Conservation (phyloP, 139 green algal genomes). For the Picochlorum sp. region DNA sequence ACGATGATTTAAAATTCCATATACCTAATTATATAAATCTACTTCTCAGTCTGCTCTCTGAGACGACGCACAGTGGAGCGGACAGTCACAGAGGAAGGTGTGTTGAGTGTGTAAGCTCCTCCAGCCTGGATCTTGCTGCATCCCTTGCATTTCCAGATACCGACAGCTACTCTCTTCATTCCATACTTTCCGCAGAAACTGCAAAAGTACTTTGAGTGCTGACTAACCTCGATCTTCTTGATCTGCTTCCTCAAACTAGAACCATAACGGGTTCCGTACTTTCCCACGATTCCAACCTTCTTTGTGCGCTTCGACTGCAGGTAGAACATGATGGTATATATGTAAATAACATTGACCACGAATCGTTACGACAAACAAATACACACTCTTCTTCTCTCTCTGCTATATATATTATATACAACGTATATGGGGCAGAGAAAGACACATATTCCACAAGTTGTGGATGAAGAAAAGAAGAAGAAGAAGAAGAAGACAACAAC, state of each 20-base stretch:
- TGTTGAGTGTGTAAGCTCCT: constrained; percentile 92
- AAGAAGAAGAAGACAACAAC: too few species aligned
- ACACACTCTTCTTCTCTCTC: neutral
- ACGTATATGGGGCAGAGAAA: neutral
- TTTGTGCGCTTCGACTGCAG: constrained; percentile 94
- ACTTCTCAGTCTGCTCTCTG: constrained; percentile 81
- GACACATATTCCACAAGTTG: too few species aligned
- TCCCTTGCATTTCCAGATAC: constrained; percentile 96
- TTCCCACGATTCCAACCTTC: constrained; percentile 99
- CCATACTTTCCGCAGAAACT: constrained; percentile 96
- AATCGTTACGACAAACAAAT: neutral
- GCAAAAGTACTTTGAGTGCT: constrained; percentile 99
- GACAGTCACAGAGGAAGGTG: constrained; percentile 86
- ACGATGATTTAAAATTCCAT: too few species aligned
- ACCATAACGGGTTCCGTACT: constrained; percentile 99
- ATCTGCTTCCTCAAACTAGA: constrained; percentile 93
- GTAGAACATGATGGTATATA: neutral
- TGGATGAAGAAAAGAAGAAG: too few species aligned
- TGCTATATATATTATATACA: neutral
- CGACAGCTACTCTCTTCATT: constrained; percentile 85
- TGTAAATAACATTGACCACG: neutral
- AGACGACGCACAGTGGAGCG: constrained; percentile 95
- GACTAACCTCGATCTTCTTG: constrained; percentile 99
- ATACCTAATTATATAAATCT: constrained; percentile 3
- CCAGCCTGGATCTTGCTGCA: constrained; percentile 91